Conservation (phyloP, 768 basidiomycete species). For the Leccinum truebloodii region DNA sequence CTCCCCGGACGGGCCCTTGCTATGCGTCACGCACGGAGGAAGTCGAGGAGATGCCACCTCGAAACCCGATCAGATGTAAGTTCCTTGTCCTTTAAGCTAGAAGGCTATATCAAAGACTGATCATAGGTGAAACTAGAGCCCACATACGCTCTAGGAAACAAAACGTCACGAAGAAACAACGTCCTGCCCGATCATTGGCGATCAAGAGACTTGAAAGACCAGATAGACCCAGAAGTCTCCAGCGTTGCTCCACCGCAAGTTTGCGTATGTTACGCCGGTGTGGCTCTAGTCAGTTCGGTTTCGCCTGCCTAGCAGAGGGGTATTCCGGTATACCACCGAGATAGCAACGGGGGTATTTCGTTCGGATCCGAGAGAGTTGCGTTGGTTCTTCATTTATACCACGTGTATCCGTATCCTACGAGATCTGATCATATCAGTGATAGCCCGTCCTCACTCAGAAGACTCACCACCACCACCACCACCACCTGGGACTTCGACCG, state of each 20-base stretch:
- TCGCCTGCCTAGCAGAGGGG: not conserved
- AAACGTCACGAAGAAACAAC: not conserved
- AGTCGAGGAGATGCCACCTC: too few relatives aligned
- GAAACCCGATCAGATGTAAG: not conserved
- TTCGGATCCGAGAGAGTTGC: not conserved
- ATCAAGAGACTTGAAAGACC: not conserved
- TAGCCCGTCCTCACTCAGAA: not conserved
- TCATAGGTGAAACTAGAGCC: not conserved
- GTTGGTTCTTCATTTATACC: not conserved
- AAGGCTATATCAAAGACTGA: not conserved
- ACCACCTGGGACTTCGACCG: not conserved
- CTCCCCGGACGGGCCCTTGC: not conserved
- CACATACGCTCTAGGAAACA: not conserved
- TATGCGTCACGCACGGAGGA: not conserved
- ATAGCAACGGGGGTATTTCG: not conserved
- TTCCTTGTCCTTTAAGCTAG: not conserved
- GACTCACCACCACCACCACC: not conserved
- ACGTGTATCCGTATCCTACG: not conserved
- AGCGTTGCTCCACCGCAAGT: not conserved
- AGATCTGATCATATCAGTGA: conserved; percentile 8
- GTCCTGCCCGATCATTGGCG: too few relatives aligned
- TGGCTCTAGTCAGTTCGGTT: not conserved
- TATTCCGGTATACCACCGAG: not conserved
- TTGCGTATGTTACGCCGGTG: not conserved
- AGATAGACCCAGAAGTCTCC: not conserved